Evolutionary conservation across 768 basidiomycete genomes (phyloP).

Genomic region (Brasilioporus rufonigricans): DNA sequence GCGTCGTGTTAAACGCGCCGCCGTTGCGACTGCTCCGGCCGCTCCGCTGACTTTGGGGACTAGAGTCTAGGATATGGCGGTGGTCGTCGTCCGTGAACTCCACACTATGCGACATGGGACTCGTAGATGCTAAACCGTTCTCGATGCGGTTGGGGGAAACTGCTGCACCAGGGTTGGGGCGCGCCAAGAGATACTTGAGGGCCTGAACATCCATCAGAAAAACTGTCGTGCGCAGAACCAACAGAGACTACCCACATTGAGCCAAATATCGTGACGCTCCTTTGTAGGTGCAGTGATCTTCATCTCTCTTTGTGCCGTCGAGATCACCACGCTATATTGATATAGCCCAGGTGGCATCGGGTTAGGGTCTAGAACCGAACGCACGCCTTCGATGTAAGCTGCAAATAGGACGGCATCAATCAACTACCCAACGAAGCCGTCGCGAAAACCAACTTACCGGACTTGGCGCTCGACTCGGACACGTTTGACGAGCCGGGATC

Average conservation of each 20-base stretch:
- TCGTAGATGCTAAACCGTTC: constrained; percentile 40
- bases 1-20: constrained; percentile 73
- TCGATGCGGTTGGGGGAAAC: constrained; percentile 29
- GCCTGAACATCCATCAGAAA: constrained; percentile 51
- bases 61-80: constrained; percentile 46
- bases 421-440: constrained; percentile 7
- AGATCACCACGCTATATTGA: constrained; percentile 90
- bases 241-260: constrained; percentile 57
- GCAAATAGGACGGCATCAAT: constrained; percentile 4
- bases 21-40: constrained; percentile 55
- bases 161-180: constrained; percentile 46
- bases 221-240: constrained; percentile 4
- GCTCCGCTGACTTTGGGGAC: constrained; percentile 76
- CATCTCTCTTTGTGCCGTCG: constrained; percentile 94
- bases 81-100: constrained; percentile 53
- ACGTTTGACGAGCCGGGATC: constrained; percentile 90
- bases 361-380: constrained; percentile 91
- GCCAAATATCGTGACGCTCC: constrained; percentile 97
- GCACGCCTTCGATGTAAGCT: constrained; percentile 94
- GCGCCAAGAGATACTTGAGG: constrained; percentile 82
- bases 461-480: constrained; percentile 92
- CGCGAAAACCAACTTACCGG: constrained; percentile 60
- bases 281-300: constrained; percentile 96
- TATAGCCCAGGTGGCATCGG: constrained; percentile 93
- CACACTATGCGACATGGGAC: constrained; percentile 45